Percentiles rank a stretch among this genome's conserved stretches.
Evolutionary conservation across 1,139 yeast species (phyloP).

Genomic region (Lodderomyces margitis): DNA sequence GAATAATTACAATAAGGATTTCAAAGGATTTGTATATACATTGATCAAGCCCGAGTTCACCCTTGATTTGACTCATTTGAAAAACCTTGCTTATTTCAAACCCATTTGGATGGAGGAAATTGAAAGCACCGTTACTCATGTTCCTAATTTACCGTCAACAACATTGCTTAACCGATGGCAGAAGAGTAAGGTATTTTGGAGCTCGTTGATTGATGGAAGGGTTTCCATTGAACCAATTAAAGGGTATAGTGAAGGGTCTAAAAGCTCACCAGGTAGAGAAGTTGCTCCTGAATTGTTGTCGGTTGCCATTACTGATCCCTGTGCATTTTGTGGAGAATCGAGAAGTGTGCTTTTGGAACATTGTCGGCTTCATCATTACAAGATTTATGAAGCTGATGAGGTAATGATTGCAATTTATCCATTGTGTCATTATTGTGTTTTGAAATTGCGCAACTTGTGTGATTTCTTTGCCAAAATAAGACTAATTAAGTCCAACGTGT

Average conservation of each 20-base stretch:
- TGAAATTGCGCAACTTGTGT: conserved; percentile 75
- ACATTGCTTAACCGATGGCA: conserved; percentile 46
- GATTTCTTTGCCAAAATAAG: conserved; percentile 75
- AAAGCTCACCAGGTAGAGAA: not conserved
- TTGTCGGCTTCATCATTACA: conserved; percentile 71
- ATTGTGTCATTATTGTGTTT: conserved; percentile 80
- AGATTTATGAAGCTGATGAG: conserved; percentile 27
- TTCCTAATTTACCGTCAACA: conserved; percentile 34
- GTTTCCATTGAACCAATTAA: conserved; percentile 85
- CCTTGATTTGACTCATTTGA: conserved; percentile 42
- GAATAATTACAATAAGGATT: conserved; percentile 39
- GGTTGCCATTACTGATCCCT: conserved; percentile 70
- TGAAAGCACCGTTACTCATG: conserved; percentile 51
- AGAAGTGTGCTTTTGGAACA: conserved; percentile 70
- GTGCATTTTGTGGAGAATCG: conserved; percentile 80
- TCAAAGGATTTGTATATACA: conserved; percentile 37
- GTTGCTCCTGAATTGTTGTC: conserved; percentile 37
- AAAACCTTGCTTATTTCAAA: conserved; percentile 62
- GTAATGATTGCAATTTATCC: conserved; percentile 51
- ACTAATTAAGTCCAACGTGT: conserved; percentile 53
- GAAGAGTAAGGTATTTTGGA: conserved; percentile 54
- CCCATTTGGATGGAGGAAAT: conserved; percentile 73
- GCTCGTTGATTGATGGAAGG: conserved; percentile 72
- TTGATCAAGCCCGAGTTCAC: conserved; percentile 36
- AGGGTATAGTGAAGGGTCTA: conserved; percentile 66